Conservation (phyloP, 2,329 filamentous ascomycete species). For the Aureobasidium namibiae region DNA sequence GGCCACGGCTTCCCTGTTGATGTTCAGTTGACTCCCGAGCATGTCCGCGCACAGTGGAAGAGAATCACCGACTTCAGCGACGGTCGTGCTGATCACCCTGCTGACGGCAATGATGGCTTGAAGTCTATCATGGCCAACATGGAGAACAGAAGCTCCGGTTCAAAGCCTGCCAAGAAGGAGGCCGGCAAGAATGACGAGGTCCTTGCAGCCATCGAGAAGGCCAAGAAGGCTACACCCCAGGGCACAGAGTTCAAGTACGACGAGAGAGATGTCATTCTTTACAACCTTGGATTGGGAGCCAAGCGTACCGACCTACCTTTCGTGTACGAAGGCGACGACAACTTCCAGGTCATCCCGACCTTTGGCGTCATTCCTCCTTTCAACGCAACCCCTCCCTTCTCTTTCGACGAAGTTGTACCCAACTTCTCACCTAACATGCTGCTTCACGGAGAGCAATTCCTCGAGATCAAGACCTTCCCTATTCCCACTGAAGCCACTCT, state of each 20-base stretch:
- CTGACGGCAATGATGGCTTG: conserved; percentile 66
- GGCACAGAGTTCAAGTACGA: conserved; percentile 75
- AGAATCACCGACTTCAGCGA: conserved; percentile 82
- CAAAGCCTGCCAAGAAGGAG: conserved; percentile 22
- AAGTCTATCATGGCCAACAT: conserved; percentile 80
- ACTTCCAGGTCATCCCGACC: conserved; percentile 92
- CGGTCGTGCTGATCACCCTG: conserved; percentile 77
- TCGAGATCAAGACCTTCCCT: conserved; percentile 86
- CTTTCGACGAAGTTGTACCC: conserved; percentile 73
- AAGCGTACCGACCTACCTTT: conserved; percentile 82
- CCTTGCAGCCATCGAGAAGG: conserved; percentile 66
- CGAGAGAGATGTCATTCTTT: conserved; percentile 84
- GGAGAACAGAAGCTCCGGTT: conserved; percentile 56
- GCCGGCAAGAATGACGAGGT: conserved; percentile 50
- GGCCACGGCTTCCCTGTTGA: conserved; percentile 89
- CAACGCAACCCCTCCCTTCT: conserved; percentile 71
- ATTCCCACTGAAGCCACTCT: conserved; percentile 78
- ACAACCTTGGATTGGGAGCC: conserved; percentile 89
- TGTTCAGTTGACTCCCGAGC: conserved; percentile 74
- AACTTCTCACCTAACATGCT: conserved; percentile 99
- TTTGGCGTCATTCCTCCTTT: conserved; percentile 96
- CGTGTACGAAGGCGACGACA: conserved; percentile 81
- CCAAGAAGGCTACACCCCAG: conserved; percentile 61
- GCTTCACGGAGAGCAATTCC: conserved; percentile 95
- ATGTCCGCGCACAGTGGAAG: conserved; percentile 66